These are phyloP conservation scores for Fusarium sp. DNA, from an alignment of 2,329 filamentous ascomycete genomes.

Conservation along the genomic window DNA sequence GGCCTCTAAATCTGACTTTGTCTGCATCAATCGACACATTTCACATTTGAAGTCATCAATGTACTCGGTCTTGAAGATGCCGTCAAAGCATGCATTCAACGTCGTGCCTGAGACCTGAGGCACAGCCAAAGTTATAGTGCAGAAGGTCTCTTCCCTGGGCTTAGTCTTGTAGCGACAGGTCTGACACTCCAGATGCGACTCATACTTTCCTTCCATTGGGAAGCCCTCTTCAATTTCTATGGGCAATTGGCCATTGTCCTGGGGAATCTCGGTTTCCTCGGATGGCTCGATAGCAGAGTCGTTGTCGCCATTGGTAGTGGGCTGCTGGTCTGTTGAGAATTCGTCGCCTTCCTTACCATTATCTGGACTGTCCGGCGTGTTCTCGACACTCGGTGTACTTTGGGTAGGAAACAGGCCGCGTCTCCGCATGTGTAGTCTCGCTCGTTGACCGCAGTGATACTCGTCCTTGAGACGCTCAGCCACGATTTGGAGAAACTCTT, in stretches of 20 bases:
- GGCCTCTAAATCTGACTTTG: conserved; percentile 69
- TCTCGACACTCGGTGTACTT: conserved; percentile 16
- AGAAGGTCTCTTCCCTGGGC: conserved; percentile 84
- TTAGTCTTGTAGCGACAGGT: conserved; percentile 91
- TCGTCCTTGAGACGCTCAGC: conserved; percentile 93
- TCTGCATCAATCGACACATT: conserved; percentile 86
- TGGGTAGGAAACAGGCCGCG: conserved; percentile 33
- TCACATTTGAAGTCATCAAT: conserved; percentile 98
- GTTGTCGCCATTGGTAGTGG: conserved; percentile 11
- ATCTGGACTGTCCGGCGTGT: conserved; percentile 34
- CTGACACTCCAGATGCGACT: conserved; percentile 95
- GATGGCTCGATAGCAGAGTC: conserved; percentile 38
- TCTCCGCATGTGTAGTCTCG: conserved; percentile 66
- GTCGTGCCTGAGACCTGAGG: conserved; percentile 84
- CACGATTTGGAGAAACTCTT: conserved; percentile 95
- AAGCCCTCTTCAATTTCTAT: conserved; percentile 75
- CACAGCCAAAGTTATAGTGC: conserved; percentile 90
- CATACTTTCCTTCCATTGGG: conserved; percentile 88
- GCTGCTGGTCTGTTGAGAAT: conserved; percentile 17
- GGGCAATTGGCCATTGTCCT: conserved; percentile 39
- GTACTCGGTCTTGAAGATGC: conserved; percentile 91
- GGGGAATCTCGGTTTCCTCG: conserved; percentile 32
- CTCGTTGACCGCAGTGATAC: conserved; percentile 84
- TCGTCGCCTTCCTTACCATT: conserved; percentile 24
- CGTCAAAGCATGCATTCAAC: conserved; percentile 89